These are phyloP conservation scores for Tylopilus intermedius DNA, from an alignment of 768 basidiomycete genomes.

Conservation along the genomic window DNA sequence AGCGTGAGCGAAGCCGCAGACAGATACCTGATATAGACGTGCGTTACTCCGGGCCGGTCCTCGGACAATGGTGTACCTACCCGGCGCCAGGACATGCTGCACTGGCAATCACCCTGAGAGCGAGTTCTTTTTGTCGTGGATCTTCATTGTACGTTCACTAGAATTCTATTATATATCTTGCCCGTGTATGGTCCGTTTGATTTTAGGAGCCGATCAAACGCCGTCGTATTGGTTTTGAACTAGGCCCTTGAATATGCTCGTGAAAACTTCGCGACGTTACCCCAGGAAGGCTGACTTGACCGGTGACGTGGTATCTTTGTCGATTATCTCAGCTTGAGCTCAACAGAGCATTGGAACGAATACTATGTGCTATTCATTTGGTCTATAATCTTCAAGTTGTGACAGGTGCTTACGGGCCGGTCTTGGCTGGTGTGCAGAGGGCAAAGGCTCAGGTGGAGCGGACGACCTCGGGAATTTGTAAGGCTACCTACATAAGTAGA, in stretches of 20 bases:
- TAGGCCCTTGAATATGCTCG: slow-evolving; percentile 70
- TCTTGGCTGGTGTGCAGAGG: no score
- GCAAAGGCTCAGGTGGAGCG: no score
- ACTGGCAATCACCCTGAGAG: slow-evolving; percentile 70
- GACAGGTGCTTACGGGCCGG: no score
- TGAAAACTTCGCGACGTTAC: slow-evolving; percentile 60
- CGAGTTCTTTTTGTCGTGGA: slow-evolving; percentile 76
- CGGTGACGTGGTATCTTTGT: slow-evolving; percentile 38
- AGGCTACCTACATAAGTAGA: no score
- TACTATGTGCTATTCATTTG: no score
- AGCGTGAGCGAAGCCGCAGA: slow-evolving; percentile 61
- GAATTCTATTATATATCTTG: slow-evolving; percentile 77
- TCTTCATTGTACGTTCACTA: slow-evolving; percentile 83
- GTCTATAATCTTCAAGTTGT: no score
- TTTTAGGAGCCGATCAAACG: slow-evolving; percentile 67
- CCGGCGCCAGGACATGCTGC: slow-evolving; percentile 80
- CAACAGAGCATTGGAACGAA: no score
- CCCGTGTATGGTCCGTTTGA: slow-evolving; percentile 53
- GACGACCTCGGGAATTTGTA: no score
- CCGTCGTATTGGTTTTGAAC: slow-evolving; percentile 64
- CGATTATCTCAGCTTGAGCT: no score
- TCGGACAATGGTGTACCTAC: slow-evolving; percentile 35
- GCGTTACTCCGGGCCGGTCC: slow-evolving; percentile 7
- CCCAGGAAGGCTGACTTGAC: slow-evolving; percentile 66
- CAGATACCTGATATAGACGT: slow-evolving; percentile 55